A percentile compares a stretch with the other conserved stretches of the same genome.
Conservation (phyloP, 2,329 filamentous ascomycete genomes). For the Aspergillus tamarii region DNA sequence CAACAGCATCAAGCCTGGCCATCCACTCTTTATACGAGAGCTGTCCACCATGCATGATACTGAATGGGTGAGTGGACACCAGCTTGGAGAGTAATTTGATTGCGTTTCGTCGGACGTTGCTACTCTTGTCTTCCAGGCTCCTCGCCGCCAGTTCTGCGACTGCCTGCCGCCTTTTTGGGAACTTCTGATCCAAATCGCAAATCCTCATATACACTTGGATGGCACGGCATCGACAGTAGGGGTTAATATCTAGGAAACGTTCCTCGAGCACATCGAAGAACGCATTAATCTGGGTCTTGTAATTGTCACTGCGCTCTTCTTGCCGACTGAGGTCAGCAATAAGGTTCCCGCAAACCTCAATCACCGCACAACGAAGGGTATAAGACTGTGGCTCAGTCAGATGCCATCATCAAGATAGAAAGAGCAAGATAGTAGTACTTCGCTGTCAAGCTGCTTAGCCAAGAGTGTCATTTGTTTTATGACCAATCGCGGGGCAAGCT, state of each 20-base stretch:
- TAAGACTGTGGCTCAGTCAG: conserved; percentile 66
- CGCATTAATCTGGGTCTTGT: conserved; percentile 91
- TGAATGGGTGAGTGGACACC: conserved; percentile 93
- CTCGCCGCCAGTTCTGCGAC: conserved; percentile 84
- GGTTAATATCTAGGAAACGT: conserved; percentile 93
- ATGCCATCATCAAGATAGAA: not conserved
- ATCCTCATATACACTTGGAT: conserved; percentile 93
- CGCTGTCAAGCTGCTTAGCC: conserved; percentile 92
- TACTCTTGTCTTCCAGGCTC: conserved; percentile 96
- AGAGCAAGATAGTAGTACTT: conserved; percentile 58
- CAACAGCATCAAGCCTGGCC: conserved; percentile 76
- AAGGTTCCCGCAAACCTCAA: conserved; percentile 96
- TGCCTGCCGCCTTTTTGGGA: conserved; percentile 85
- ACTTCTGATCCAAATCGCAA: conserved; percentile 94
- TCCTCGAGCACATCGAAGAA: conserved; percentile 98
- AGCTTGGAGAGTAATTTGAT: conserved; percentile 88
- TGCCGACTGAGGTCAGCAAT: conserved; percentile 87
- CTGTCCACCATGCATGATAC: conserved; percentile 85
- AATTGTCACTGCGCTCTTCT: conserved; percentile 87
- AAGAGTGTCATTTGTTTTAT: conserved; percentile 97
- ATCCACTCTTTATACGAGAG: conserved; percentile 86
- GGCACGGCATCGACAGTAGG: conserved; percentile 87
- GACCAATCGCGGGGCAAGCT: conserved; percentile 85
- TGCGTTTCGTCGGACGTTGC: conserved; percentile 91
- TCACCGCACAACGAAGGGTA: conserved; percentile 87